These are phyloP conservation scores for Penium margaritaceum DNA, from an alignment of 139 green algal genomes.

Conservation along the genomic window DNA sequence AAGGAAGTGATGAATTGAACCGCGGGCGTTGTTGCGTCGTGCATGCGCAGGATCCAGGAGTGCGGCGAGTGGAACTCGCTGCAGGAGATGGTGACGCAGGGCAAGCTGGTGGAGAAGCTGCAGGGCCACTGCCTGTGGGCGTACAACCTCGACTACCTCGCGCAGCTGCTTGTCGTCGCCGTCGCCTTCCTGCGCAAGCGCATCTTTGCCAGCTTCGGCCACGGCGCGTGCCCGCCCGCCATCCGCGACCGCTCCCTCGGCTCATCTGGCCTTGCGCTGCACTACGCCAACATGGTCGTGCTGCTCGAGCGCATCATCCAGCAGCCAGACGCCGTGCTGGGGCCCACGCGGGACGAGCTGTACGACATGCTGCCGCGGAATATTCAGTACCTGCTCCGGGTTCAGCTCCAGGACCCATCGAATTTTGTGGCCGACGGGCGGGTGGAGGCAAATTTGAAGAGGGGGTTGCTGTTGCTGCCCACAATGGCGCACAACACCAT, in stretches of 20 bases:
- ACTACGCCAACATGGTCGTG: constrained; percentile 25
- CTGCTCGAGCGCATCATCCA: constrained; percentile 18
- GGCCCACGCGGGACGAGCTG: constrained; percentile 15
- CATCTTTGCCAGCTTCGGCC: constrained; percentile 15
- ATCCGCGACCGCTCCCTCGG: neutral
- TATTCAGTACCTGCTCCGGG: constrained; percentile 1
- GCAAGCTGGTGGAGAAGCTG: constrained; percentile 12
- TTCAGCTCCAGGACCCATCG: neutral
- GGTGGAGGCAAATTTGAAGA: constrained; percentile 15
- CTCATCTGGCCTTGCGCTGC: constrained; percentile 1
- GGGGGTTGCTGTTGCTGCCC: constrained; percentile 12
- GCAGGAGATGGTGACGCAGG: constrained; percentile 10
- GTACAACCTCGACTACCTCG: constrained; percentile 11
- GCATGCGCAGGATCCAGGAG: constrained; percentile 4
- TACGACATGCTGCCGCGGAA: constrained; percentile 24
- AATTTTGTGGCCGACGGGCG: neutral
- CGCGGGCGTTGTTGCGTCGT: too few relatives aligned
- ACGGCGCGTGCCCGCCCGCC: neutral
- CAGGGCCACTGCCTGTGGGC: constrained; percentile 10
- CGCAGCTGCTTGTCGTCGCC: constrained; percentile 15
- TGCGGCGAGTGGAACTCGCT: constrained; percentile 8
- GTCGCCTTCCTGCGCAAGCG: constrained; percentile 8
- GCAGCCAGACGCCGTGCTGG: neutral
- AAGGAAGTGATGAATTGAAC: too few relatives aligned
- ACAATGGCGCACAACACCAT: constrained; percentile 13